A percentile compares a stretch with the other conserved stretches of the same genome.
Evolutionary conservation across 2,329 filamentous ascomycete species (phyloP).

Genomic region (Pseudophaeomoniella oleicola): DNA sequence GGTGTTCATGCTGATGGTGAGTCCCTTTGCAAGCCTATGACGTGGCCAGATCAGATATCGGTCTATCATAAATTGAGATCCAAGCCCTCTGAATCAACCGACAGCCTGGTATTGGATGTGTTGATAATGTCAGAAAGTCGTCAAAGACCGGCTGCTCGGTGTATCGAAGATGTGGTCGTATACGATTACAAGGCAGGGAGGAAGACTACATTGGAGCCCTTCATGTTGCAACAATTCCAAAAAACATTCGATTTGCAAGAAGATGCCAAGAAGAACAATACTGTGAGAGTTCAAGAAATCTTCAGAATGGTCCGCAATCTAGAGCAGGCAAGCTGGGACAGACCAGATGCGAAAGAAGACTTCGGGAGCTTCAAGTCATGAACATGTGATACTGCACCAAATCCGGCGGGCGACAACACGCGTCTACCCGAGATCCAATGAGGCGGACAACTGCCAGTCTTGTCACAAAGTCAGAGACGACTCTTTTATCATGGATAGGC

Average conservation of each 20-base stretch:
- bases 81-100: conserved; percentile 32
- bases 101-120: conserved; percentile 44
- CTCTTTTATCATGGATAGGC: too few species aligned
- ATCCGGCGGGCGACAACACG: too few species aligned
- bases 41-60: conserved; percentile 66
- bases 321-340: conserved; percentile 63
- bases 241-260: conserved; percentile 49
- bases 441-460: too few species aligned
- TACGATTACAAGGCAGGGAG: conserved; percentile 54
- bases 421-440: too few species aligned
- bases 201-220: conserved; percentile 44
- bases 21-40: conserved; percentile 49
- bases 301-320: conserved; percentile 44
- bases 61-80: conserved; percentile 64
- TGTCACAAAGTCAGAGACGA: too few species aligned
- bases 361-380: conserved; percentile 29
- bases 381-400: too few species aligned
- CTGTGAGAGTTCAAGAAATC: conserved; percentile 39
- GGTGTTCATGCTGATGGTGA: conserved; percentile 5
- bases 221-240: conserved; percentile 47
- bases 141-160: conserved; percentile 57
- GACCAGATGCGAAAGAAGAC: conserved; percentile 57
- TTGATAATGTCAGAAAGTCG: conserved; percentile 62
- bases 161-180: conserved; percentile 62
- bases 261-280: conserved; percentile 37